phyloP scores from a whole-genome alignment of 75 land plant species.

The Sequoiadendron giganteum region DNA sequence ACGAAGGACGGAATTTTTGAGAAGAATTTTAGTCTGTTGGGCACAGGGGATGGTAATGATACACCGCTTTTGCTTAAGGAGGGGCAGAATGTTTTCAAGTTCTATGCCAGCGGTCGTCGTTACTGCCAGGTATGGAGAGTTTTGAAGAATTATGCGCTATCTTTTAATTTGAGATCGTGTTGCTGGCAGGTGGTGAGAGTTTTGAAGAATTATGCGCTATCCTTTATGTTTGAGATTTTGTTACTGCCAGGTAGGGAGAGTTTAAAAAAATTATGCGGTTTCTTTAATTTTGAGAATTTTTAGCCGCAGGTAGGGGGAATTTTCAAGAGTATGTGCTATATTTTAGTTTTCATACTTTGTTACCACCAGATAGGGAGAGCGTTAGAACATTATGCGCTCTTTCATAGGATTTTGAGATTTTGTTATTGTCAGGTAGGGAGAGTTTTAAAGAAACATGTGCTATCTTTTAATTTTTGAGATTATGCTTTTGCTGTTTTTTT shows the following conservation, averaged over 20 bases:
- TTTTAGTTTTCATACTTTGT: no score
- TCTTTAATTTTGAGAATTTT: background rate
- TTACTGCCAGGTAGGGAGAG: slow-evolving; percentile 39
- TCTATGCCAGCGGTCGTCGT: slow-evolving; percentile 85
- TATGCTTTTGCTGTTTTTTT: no score
- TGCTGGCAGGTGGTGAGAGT: slow-evolving; percentile 31
- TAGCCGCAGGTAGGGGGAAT: no score
- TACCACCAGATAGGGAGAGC: no score
- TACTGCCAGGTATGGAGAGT: slow-evolving; percentile 35
- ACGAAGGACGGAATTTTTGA: slow-evolving; percentile 69
- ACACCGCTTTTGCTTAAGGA: slow-evolving; percentile 83
- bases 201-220: background rate
- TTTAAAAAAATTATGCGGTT: background rate
- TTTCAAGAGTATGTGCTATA: no score
- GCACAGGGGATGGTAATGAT: slow-evolving; percentile 80
- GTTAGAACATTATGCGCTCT: no score
- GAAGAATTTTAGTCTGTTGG: slow-evolving; percentile 86
- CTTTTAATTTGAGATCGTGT: background rate
- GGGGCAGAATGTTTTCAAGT: slow-evolving; percentile 84
- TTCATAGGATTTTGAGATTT: background rate
- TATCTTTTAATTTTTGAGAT: no score
- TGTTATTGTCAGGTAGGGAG: slow-evolving; percentile 28
- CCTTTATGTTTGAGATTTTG: background rate
- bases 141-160: background rate
- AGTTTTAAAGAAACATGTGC: no score